Percentiles rank a stretch among this genome's conserved stretches.
These are phyloP conservation scores for Fomitopsis pulvina DNA, from an alignment of 768 basidiomycete genomes.

Conservation along the genomic window DNA sequence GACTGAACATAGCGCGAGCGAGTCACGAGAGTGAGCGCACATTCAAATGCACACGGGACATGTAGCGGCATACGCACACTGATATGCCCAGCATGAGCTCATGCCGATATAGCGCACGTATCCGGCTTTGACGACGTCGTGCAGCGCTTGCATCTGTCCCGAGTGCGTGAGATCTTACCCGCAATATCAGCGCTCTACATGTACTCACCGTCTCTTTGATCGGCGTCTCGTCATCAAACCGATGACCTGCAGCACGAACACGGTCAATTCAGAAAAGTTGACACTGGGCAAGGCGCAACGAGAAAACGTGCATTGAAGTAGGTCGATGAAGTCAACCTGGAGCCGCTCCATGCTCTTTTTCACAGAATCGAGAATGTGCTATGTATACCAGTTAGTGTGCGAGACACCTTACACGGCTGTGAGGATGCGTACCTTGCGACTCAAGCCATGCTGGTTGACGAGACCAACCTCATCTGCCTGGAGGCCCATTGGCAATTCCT, in stretches of 20 bases:
- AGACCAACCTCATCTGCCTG: conserved; percentile 18
- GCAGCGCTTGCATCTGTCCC: conserved; percentile 35
- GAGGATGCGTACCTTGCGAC: conserved; percentile 26
- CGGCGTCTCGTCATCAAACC: conserved; percentile 32
- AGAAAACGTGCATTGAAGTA: conserved; percentile 39
- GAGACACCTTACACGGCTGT: background rate
- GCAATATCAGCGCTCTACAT: background rate
- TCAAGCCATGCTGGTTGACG: conserved; percentile 30
- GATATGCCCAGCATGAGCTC: conserved; percentile 30
- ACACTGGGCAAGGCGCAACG: background rate
- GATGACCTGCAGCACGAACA: conserved; percentile 17
- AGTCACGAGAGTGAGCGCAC: background rate
- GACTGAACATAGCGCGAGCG: conserved; percentile 15
- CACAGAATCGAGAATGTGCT: conserved; percentile 67
- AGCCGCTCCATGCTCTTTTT: conserved; percentile 38
- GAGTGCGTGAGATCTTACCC: background rate
- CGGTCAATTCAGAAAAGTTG: background rate
- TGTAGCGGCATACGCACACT: conserved; percentile 17
- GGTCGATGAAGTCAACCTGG: conserved; percentile 48
- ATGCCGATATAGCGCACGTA: conserved; percentile 36
- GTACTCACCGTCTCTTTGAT: conserved; percentile 28
- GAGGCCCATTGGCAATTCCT: background rate
- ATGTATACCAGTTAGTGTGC: background rate
- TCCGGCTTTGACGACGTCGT: conserved; percentile 40
- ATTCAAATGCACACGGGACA: too few relatives aligned